phyloP scores from a whole-genome alignment of 129 eudicot genomes.

The Smallanthus sonchifolius region DNA sequence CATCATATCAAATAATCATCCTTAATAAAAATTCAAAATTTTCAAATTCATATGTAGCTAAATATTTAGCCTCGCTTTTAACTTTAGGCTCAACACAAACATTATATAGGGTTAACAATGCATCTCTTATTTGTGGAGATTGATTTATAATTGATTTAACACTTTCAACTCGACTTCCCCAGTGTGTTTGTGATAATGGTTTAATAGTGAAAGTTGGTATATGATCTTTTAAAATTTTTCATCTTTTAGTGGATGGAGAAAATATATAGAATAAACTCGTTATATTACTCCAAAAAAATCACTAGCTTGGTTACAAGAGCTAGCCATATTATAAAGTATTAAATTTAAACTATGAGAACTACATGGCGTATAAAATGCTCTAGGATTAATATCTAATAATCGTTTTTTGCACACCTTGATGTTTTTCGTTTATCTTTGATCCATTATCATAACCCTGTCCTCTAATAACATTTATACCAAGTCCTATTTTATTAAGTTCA shows the following conservation, averaged over 20 bases:
- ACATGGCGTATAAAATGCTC: slow-evolving; percentile 1
- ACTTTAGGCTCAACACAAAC: no score
- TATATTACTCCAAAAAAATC: neutral
- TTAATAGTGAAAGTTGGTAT: neutral
- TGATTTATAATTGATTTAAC: no score
- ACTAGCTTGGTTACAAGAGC: neutral
- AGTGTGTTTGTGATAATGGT: neutral
- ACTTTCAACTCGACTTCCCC: no score
- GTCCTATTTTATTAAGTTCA: neutral
- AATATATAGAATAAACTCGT: neutral
- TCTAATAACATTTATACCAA: neutral
- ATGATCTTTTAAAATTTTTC: neutral
- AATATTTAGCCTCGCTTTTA: no score
- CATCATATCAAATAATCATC: no score
- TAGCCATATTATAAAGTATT: neutral
- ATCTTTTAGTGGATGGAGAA: neutral
- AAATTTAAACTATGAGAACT: neutral
- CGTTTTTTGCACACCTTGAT: neutral
- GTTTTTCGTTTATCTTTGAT: slow-evolving; percentile 2
- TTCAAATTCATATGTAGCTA: no score
- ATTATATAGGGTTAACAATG: neutral
- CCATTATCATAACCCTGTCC: slow-evolving; percentile 3
- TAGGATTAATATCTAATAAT: neutral
- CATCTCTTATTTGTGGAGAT: no score
- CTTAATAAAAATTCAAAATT: no score